Conservation (phyloP, 352 stramenopile genomes). For the Pythium dissotocum region DNA sequence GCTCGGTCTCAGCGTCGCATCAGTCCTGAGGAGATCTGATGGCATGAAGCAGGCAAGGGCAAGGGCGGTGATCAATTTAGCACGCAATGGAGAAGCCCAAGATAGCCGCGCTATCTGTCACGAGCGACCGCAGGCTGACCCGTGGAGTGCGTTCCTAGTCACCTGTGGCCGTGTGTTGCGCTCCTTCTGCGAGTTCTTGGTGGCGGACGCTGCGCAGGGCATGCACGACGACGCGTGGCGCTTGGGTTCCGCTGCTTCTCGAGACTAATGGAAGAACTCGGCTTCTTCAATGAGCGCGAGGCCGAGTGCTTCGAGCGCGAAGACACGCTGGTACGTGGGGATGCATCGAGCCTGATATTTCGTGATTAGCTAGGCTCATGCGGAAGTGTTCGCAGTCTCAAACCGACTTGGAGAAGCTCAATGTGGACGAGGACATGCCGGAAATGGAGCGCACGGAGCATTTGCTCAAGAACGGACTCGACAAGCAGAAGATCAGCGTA, state of each 20-base stretch:
- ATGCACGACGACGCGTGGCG: constrained; percentile 42
- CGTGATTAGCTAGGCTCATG: background rate
- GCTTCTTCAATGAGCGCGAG: constrained; percentile 83
- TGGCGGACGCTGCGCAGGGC: constrained; percentile 25
- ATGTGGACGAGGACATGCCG: constrained; percentile 82
- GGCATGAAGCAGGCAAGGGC: constrained; percentile 1
- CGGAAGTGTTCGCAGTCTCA: constrained; percentile 44
- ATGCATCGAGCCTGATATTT: background rate
- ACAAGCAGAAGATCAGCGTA: constrained; percentile 83
- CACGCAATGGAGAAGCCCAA: constrained; percentile 21
- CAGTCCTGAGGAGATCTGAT: constrained; percentile 2
- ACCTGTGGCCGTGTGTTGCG: background rate
- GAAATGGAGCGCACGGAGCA: constrained; percentile 81
- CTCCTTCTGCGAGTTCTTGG: constrained; percentile 15
- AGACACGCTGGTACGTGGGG: constrained; percentile 60
- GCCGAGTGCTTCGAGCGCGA: constrained; percentile 85
- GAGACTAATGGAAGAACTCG: constrained; percentile 71
- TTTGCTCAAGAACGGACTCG: constrained; percentile 71
- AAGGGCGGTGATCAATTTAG: background rate
- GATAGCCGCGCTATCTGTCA: constrained; percentile 14
- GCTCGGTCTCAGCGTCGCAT: background rate
- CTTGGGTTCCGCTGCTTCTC: constrained; percentile 8
- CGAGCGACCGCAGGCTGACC: background rate
- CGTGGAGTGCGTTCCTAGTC: background rate
- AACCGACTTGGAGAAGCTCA: constrained; percentile 84